Evolutionary conservation across 148 eudicot genomes (phyloP).

Genomic region (Arctostaphylos glauca): DNA sequence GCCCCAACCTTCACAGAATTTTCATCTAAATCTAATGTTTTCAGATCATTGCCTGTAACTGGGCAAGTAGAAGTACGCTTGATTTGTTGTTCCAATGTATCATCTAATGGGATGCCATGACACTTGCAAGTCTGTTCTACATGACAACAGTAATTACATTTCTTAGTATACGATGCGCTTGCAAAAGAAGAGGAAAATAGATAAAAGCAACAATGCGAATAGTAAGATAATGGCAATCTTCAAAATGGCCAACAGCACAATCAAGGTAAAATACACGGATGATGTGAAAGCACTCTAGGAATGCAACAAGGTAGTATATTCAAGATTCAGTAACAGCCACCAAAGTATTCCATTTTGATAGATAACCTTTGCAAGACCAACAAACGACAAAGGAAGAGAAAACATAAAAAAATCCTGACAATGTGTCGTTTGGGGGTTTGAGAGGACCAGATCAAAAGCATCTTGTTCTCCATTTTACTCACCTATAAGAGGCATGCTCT

Average conservation of each 20-base stretch:
- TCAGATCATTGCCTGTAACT: slow-evolving; percentile 38
- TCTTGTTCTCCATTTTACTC: background rate
- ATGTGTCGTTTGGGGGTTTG: background rate
- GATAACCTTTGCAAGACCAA: background rate
- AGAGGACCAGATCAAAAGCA: background rate
- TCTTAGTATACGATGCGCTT: background rate
- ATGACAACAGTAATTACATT: background rate
- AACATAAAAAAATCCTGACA: background rate
- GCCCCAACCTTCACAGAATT: slow-evolving; percentile 53
- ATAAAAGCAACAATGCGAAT: background rate
- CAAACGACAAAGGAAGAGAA: background rate
- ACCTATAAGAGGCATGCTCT: background rate
- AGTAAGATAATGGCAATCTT: background rate
- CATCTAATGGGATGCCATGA: slow-evolving; percentile 41
- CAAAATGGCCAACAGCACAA: background rate
- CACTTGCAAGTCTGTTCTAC: slow-evolving; percentile 50
- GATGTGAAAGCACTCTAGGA: background rate
- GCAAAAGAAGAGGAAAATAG: background rate
- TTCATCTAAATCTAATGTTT: slow-evolving; percentile 28
- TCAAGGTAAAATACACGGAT: background rate
- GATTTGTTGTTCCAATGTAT: slow-evolving; percentile 18
- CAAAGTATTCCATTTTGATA: background rate
- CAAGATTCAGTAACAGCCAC: background rate
- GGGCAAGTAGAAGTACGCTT: slow-evolving; percentile 31
- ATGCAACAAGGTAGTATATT: background rate